These are phyloP conservation scores for Tuber brumale DNA, from an alignment of 495 filamentous ascomycete species.

Conservation along the genomic window DNA sequence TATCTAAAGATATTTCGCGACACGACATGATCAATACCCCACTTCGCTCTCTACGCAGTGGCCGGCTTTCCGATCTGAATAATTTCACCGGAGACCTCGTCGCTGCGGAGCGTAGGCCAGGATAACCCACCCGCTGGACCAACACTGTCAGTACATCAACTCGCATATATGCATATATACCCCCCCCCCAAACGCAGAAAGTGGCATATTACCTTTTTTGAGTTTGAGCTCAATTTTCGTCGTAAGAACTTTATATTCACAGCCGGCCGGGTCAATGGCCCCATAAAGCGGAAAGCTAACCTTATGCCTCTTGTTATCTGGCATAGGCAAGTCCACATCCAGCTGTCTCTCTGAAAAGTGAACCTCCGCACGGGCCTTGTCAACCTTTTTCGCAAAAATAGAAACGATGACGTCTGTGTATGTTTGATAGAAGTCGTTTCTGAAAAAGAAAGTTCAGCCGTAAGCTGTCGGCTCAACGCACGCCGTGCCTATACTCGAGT, in stretches of 20 bases:
- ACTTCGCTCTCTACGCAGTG: slow-evolving; percentile 21
- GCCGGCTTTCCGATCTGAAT: slow-evolving; percentile 42
- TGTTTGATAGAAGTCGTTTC: slow-evolving; percentile 95
- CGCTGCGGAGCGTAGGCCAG: slow-evolving; percentile 40
- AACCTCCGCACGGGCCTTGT: slow-evolving; percentile 67
- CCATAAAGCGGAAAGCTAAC: slow-evolving; percentile 68
- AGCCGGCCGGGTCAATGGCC: slow-evolving; percentile 63
- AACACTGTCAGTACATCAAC: background rate
- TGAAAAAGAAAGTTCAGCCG: slow-evolving; percentile 35
- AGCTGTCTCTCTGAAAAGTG: slow-evolving; percentile 55
- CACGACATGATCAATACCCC: background rate
- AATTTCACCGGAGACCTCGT: slow-evolving; percentile 39
- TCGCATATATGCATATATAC: background rate
- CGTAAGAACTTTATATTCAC: slow-evolving; percentile 77
- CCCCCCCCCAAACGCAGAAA: background rate
- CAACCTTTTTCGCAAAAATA: slow-evolving; percentile 94
- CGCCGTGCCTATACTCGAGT: background rate
- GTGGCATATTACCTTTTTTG: slow-evolving; percentile 56
- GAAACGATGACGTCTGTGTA: slow-evolving; percentile 75
- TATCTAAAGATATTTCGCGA: slow-evolving; percentile 2
- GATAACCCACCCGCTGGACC: slow-evolving; percentile 35
- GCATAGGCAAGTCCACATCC: slow-evolving; percentile 71
- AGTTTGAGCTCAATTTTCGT: slow-evolving; percentile 89
- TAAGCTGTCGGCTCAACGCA: slow-evolving; percentile 8
- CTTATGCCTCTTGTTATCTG: slow-evolving; percentile 76